Base-by-base conservation (phyloP, 1,284 basidiomycete genomes). In the Ganoderma resinaceum region DNA sequence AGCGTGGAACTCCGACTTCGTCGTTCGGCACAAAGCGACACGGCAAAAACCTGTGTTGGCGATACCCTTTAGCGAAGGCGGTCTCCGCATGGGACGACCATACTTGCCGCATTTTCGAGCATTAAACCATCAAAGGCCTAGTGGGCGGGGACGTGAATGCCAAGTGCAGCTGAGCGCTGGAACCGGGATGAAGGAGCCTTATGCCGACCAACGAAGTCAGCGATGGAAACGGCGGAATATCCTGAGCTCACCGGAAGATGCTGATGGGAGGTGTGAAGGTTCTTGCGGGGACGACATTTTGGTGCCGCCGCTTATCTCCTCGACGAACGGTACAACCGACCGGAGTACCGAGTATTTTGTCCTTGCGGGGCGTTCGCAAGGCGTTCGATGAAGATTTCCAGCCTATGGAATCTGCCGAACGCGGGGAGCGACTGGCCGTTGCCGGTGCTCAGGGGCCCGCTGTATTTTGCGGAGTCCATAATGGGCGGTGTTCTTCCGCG, bases 151-250 rank as follows among this genome's bases (percentile, higher is more conserved):
- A 49, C 46, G 11, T 12, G 33, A 29, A 29, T 49, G 40, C 46
- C 20, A 9, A 60, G 43, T 38, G 31, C 18, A 62, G 61, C 16
- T 60, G 57, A 60, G 58, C 58, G 40, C 61, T 23, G 31, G 62
- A 61, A 58, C 66, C 66, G 58, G 46, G 57, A 23, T 53, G 60
- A 55, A 67, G 66, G 66, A 67, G 58, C 62, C 66, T 67, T 58
- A 26, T 29, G 35, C 58, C 37, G 37, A 38, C 35, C 35, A 23
- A 60, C 37, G 58, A 60, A 65, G 9, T 49, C 64, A 43, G 57
- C 43, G 46, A 63, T 53, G 59, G 55, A 64, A 67, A 43, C 37
- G 23, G 62, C 23, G 23, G 40, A 62, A 46, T 43, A 16, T 33
- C 33, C 38, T 18, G 55, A 40, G 40, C 31, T 37, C 58, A 37